These are phyloP conservation scores for Pyrus hybrid DNA, from an alignment of 331 rosid genomes.

Conservation along the genomic window DNA sequence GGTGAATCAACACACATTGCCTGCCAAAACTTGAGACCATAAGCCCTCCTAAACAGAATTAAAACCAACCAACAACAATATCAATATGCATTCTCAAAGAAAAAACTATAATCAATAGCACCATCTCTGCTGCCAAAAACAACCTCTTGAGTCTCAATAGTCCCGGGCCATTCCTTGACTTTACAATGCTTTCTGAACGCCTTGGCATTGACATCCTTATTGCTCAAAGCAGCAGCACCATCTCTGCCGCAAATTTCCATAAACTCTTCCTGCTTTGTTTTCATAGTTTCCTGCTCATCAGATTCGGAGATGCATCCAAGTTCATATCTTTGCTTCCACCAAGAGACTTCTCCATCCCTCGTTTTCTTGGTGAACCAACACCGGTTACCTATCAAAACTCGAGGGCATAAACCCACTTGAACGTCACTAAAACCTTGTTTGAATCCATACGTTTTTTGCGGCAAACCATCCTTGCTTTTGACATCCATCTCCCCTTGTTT, in stretches of 20 bases:
- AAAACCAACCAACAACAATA: too few species aligned
- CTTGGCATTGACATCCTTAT: neutral
- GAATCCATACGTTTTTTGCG: neutral
- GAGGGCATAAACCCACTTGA: neutral
- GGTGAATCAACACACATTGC: too few species aligned
- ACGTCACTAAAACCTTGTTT: slow-evolving; percentile 24
- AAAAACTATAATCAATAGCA: too few species aligned
- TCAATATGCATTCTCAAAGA: too few species aligned
- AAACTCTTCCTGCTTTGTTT: slow-evolving; percentile 35
- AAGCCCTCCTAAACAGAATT: too few species aligned
- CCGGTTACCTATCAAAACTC: slow-evolving; percentile 32
- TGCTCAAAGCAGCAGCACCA: slow-evolving; percentile 5
- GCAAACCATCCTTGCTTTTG: neutral
- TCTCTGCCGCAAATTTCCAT: slow-evolving; percentile 42
- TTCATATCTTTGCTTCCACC: slow-evolving; percentile 20
- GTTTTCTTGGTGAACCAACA: slow-evolving; percentile 26
- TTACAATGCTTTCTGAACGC: neutral
- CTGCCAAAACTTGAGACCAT: too few species aligned
- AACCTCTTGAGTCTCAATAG: slow-evolving; percentile 10
- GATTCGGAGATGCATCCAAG: slow-evolving; percentile 4
- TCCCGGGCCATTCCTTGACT: slow-evolving; percentile 7
- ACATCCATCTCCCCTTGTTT: slow-evolving; percentile 16
- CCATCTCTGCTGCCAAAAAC: neutral
- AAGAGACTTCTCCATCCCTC: slow-evolving; percentile 55
- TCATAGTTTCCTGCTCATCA: slow-evolving; percentile 23